These are phyloP conservation scores for Aureobasidium sp. DNA, from an alignment of 2,329 filamentous ascomycete genomes.

Conservation along the genomic window DNA sequence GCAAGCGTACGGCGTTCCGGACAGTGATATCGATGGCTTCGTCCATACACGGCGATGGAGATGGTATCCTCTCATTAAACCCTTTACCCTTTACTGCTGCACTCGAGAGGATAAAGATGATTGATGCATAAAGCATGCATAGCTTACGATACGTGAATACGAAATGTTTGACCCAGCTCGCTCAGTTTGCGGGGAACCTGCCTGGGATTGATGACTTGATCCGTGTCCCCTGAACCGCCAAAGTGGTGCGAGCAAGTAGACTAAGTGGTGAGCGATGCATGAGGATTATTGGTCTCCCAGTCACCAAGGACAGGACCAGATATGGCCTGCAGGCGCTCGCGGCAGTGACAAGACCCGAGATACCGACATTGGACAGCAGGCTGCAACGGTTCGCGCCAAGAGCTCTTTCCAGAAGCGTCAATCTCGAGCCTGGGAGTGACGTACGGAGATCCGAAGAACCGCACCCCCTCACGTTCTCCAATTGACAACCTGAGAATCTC, in stretches of 20 bases:
- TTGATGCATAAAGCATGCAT: not conserved
- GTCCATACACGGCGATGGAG: not conserved
- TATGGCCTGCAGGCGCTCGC: not conserved
- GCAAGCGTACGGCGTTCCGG: conserved; percentile 15
- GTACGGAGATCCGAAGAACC: not conserved
- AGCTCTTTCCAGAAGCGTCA: not conserved
- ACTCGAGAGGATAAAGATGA: not conserved
- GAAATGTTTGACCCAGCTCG: not conserved
- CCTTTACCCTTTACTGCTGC: not conserved
- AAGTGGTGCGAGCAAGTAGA: not conserved
- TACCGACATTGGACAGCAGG: not conserved
- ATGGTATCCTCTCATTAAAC: not conserved
- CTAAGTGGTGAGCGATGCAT: not conserved
- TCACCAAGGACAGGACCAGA: not conserved
- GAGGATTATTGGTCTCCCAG: not conserved
- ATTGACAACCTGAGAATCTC: conserved; percentile 13
- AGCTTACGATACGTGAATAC: conserved; percentile 2
- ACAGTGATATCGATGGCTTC: not conserved
- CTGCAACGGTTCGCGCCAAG: not conserved
- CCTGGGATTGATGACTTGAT: conserved; percentile 9
- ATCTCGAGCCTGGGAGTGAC: not conserved
- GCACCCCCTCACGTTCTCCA: conserved; percentile 11
- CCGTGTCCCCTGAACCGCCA: not conserved
- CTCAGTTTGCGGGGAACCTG: conserved; percentile 6
- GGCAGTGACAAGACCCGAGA: not conserved